Evolutionary conservation across 805 yeast species (phyloP).

Genomic region (Teunomyces funiuensis): DNA sequence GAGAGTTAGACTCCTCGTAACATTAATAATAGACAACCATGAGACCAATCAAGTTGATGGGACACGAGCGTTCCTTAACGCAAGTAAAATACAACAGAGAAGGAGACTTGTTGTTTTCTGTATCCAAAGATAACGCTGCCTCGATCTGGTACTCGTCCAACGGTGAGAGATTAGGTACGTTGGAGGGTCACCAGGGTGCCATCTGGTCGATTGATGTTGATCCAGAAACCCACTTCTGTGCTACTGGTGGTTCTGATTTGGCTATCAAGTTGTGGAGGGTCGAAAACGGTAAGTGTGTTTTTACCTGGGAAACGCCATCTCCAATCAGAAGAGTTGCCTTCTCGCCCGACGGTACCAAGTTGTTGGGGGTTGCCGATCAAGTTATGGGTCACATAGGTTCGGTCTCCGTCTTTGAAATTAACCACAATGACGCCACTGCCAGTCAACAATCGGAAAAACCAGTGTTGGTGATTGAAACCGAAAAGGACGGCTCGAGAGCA

Average conservation of each 20-base stretch:
- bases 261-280: conserved; percentile 83
- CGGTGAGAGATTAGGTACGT: conserved; percentile 96
- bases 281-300: conserved; percentile 70
- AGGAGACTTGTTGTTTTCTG: conserved; percentile 90
- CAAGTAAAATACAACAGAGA: conserved; percentile 94
- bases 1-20: not conserved
- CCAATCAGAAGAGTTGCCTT: conserved; percentile 93
- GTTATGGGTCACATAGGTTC: conserved; percentile 89
- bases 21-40: conserved; percentile 16
- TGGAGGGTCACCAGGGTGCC: conserved; percentile 83
- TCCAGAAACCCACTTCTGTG: conserved; percentile 60
- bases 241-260: conserved; percentile 91
- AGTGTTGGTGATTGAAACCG: conserved; percentile 56
- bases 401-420: conserved; percentile 64
- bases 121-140: conserved; percentile 86
- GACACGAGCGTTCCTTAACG: conserved; percentile 96
- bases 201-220: conserved; percentile 93
- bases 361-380: conserved; percentile 81
- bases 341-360: conserved; percentile 64
- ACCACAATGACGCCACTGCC: conserved; percentile 39
- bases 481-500: conserved; percentile 58
- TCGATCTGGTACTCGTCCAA: conserved; percentile 92
- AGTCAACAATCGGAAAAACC: conserved; percentile 55
- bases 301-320: conserved; percentile 70
- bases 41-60: conserved; percentile 68